Evolutionary conservation across 116 monocot species (phyloP).

Genomic region (Dioscorea cayenensis): DNA sequence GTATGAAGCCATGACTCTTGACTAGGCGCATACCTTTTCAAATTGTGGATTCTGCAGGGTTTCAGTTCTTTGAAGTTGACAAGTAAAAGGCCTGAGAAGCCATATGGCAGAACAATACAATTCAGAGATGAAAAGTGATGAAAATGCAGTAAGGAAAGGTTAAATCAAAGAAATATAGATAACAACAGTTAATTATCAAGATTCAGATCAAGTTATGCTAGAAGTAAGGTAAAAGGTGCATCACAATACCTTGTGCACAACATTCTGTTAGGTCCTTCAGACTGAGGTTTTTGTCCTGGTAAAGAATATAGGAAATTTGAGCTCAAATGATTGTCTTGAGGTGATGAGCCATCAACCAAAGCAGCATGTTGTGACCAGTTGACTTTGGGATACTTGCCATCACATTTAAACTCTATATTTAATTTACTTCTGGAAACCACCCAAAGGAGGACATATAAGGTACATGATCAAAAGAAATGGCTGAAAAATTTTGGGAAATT

Average conservation of each 20-base stretch:
- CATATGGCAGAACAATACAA: background rate
- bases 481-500: background rate
- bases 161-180: background rate
- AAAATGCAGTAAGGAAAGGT: background rate
- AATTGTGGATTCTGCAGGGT: conserved; percentile 32
- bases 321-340: conserved; percentile 51
- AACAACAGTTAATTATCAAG: background rate
- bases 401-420: conserved; percentile 10
- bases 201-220: background rate
- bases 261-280: conserved; percentile 34
- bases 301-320: conserved; percentile 73
- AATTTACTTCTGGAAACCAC: conserved; percentile 15
- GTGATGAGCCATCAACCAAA: conserved; percentile 37
- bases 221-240: background rate
- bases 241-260: conserved; percentile 31
- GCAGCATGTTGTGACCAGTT: conserved; percentile 66
- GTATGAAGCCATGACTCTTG: background rate
- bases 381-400: conserved; percentile 41
- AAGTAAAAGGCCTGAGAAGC: conserved; percentile 35
- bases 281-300: conserved; percentile 48
- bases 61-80: conserved; percentile 23
- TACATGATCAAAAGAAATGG: background rate
- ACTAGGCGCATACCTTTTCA: conserved; percentile 40
- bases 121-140: background rate
- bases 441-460: background rate